These are phyloP conservation scores for Fusarium sp. DNA, from an alignment of 2,329 filamentous ascomycete species.

Conservation along the genomic window DNA sequence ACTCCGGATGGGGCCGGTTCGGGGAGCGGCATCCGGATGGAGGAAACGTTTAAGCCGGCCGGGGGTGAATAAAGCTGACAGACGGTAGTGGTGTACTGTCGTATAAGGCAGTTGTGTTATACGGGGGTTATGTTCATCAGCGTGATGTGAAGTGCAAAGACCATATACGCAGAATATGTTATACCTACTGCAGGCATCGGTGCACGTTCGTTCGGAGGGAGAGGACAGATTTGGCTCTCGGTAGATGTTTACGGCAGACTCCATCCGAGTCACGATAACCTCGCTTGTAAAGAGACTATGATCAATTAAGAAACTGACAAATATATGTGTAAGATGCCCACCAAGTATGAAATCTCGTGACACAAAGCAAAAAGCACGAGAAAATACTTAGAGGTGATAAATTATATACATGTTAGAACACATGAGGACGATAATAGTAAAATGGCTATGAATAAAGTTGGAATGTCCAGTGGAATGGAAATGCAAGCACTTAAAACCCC, in stretches of 20 bases:
- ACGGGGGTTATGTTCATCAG: not conserved
- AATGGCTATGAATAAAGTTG: not conserved
- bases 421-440: not conserved
- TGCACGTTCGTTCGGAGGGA: conserved; percentile 9
- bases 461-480: not conserved
- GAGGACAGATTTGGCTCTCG: conserved; percentile 3
- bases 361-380: not conserved
- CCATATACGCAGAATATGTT: not conserved
- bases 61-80: conserved; percentile 14
- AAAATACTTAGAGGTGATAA: not conserved
- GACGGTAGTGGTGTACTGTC: not conserved
- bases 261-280: conserved; percentile 5
- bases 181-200: not conserved
- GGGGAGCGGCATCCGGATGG: conserved; percentile 32
- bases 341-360: not conserved
- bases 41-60: conserved; percentile 14
- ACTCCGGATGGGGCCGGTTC: conserved; percentile 36
- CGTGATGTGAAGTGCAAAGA: not conserved
- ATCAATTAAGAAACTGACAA: conserved; percentile 3
- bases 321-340: not conserved
- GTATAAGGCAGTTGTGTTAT: not conserved
- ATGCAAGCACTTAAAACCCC: conserved; percentile 47
- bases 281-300: not conserved
- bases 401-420: not conserved
- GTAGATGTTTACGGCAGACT: conserved; percentile 25